A percentile compares a stretch with the other conserved stretches of the same genome.
phyloP scores from a whole-genome alignment of 495 filamentous ascomycete genomes.

The Lepraria neglecta region DNA sequence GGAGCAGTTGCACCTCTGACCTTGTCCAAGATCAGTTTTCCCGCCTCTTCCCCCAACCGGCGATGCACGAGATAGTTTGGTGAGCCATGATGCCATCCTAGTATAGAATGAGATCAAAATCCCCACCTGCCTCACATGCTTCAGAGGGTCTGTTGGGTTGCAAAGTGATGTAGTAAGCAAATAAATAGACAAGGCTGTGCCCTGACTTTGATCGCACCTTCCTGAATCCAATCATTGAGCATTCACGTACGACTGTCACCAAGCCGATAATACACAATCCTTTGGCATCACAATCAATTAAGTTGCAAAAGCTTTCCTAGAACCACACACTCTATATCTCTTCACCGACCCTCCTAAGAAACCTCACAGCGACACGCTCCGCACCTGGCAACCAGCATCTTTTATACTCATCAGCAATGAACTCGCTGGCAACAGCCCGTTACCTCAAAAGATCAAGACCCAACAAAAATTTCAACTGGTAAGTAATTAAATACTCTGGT shows the following conservation, averaged over 20 bases:
- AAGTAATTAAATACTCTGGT: neutral
- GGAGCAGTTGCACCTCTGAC: too few species aligned
- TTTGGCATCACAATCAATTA: neutral
- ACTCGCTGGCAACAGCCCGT: neutral
- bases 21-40: too few species aligned
- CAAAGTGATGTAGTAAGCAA: neutral
- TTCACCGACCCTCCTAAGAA: constrained; percentile 9
- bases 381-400: constrained; percentile 1
- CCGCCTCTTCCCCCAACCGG: too few species aligned
- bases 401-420: neutral
- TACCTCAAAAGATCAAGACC: neutral
- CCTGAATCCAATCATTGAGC: neutral
- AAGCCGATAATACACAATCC: neutral
- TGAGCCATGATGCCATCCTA: too few species aligned
- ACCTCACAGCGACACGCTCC: neutral
- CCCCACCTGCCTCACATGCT: neutral
- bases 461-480: neutral
- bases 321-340: neutral
- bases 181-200: neutral
- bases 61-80: too few species aligned
- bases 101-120: neutral
- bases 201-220: neutral
- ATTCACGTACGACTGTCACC: neutral
- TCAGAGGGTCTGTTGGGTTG: neutral
- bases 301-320: neutral